phyloP scores from a whole-genome alignment of 1,284 basidiomycete species.

The Neonothopanus nambi region DNA sequence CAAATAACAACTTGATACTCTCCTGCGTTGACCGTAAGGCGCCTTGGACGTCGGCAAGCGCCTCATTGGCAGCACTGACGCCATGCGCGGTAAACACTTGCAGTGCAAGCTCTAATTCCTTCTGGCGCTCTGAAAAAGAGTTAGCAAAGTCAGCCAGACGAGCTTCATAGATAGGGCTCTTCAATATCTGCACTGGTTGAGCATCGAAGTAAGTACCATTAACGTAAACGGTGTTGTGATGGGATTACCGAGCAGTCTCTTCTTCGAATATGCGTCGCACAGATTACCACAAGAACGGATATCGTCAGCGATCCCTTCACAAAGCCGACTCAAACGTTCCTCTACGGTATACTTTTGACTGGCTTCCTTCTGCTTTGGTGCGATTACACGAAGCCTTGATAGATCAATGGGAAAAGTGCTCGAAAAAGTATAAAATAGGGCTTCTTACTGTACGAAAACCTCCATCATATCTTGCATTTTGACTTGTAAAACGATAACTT shows the following conservation, averaged over 20 bases:
- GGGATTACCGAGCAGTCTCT: constrained; percentile 24
- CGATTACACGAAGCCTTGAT: constrained; percentile 17
- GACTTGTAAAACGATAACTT: constrained; percentile 26
- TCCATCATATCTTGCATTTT: constrained; percentile 32
- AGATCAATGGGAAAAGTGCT: neutral
- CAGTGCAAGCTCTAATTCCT: constrained; percentile 18
- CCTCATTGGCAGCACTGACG: constrained; percentile 10
- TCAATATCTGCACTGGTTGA: constrained; percentile 20
- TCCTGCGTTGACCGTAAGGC: neutral
- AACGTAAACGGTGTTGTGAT: neutral
- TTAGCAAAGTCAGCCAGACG: constrained; percentile 16
- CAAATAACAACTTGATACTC: neutral
- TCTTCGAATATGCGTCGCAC: constrained; percentile 25
- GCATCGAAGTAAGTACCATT: neutral
- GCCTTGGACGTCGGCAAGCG: neutral
- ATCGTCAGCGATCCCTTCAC: constrained; percentile 19
- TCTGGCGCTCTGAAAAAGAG: constrained; percentile 17
- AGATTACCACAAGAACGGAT: constrained; percentile 24
- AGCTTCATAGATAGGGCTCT: constrained; percentile 19
- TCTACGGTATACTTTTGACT: constrained; percentile 14
- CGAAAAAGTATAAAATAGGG: neutral
- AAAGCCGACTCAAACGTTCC: constrained; percentile 18
- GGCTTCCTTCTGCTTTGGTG: constrained; percentile 7
- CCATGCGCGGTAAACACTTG: constrained; percentile 18
- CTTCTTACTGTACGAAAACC: constrained; percentile 23